Percentiles rank a stretch among this genome's conserved stretches.
Conservation (phyloP, 2,329 filamentous ascomycete species). For the Alternaria metachromatica region DNA sequence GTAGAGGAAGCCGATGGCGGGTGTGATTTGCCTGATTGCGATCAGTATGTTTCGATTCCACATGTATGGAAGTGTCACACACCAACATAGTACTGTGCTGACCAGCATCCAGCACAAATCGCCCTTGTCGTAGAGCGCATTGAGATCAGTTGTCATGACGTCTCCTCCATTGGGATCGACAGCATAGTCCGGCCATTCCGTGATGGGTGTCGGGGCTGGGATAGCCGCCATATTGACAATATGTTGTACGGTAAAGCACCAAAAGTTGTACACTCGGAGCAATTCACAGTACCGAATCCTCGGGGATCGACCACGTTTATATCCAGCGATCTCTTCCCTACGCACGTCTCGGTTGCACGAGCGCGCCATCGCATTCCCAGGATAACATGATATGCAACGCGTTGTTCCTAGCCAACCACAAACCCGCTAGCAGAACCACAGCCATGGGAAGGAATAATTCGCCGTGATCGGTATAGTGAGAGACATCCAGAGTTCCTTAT, state of each 20-base stretch:
- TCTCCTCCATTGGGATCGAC: slow-evolving; percentile 52
- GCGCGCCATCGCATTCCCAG: background rate
- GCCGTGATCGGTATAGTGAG: slow-evolving; percentile 25
- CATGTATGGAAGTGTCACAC: background rate
- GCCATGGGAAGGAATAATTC: slow-evolving; percentile 14
- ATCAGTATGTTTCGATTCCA: slow-evolving; percentile 1
- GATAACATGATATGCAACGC: slow-evolving; percentile 10
- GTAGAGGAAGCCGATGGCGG: slow-evolving; percentile 45
- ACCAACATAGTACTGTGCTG: slow-evolving; percentile 41
- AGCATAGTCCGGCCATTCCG: slow-evolving; percentile 55
- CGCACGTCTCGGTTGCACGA: slow-evolving; percentile 10
- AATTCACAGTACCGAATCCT: background rate
- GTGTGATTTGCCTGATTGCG: slow-evolving; percentile 39
- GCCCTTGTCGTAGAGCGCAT: slow-evolving; percentile 56
- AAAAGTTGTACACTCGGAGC: background rate
- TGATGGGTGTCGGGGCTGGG: slow-evolving; percentile 40
- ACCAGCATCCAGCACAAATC: slow-evolving; percentile 54
- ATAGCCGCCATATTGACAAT: slow-evolving; percentile 29
- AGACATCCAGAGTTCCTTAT: slow-evolving; percentile 28
- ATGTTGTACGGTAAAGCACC: background rate
- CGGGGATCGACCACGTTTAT: background rate
- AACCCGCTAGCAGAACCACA: background rate
- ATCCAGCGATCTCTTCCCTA: slow-evolving; percentile 6
- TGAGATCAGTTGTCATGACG: slow-evolving; percentile 54
- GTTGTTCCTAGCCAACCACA: background rate